A percentile compares a stretch with the other conserved stretches of the same genome.
These are phyloP conservation scores for Solanum bulbocastanum DNA, from an alignment of 257 asterid species.

Conservation along the genomic window DNA sequence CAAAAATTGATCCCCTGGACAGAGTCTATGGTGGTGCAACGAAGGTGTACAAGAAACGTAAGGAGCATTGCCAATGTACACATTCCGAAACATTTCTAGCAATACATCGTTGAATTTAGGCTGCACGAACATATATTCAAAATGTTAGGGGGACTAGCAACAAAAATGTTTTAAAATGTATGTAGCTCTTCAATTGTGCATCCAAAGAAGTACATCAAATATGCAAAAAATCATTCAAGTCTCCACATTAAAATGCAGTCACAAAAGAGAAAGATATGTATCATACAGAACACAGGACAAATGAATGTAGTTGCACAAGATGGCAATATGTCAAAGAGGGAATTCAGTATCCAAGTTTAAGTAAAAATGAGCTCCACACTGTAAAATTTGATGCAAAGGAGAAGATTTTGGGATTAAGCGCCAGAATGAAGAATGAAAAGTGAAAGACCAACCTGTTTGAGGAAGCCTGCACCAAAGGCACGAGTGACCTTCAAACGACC, in stretches of 20 bases:
- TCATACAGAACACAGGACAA: neutral
- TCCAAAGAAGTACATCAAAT: neutral
- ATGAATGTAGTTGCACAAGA: neutral
- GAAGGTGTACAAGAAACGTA: constrained; percentile 86
- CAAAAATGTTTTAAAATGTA: neutral
- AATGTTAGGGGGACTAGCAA: constrained; percentile 14
- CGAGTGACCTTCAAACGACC: constrained; percentile 98
- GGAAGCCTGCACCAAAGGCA: constrained; percentile 98
- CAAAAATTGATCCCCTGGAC: constrained; percentile 86
- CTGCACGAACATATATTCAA: constrained; percentile 46
- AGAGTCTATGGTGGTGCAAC: constrained; percentile 77
- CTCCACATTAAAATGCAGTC: neutral
- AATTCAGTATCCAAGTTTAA: neutral
- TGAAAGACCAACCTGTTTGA: constrained; percentile 58
- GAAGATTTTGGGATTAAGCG: neutral
- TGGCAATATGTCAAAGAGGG: neutral
- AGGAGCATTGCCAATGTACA: constrained; percentile 86
- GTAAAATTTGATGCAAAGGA: neutral
- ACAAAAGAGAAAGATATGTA: neutral
- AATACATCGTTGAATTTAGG: constrained; percentile 73
- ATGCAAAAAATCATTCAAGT: neutral
- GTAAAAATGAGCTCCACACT: neutral
- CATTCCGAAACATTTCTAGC: constrained; percentile 88
- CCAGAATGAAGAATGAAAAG: neutral
- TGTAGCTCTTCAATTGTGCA: neutral